Conservation (phyloP, 306 rosid genomes). For the Quercus alba region DNA sequence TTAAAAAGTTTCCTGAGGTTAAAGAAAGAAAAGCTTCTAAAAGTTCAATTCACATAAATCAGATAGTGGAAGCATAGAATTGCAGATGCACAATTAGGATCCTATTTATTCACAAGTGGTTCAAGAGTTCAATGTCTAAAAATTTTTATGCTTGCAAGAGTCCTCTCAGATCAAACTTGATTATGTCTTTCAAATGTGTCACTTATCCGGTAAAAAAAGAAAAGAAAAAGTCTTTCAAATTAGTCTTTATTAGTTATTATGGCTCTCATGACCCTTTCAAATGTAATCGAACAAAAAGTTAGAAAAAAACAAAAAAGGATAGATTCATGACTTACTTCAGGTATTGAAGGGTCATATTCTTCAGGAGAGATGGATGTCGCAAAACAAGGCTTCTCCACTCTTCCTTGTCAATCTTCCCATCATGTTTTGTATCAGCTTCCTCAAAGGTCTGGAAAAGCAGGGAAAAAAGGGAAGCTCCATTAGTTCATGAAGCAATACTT, state of each 20-base stretch:
- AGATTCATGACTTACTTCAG: constrained; percentile 60
- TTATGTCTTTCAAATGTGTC: background rate
- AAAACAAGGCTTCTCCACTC: constrained; percentile 95
- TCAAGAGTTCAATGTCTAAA: background rate
- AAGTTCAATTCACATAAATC: background rate
- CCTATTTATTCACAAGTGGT: background rate
- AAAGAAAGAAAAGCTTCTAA: background rate
- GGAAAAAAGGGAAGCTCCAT: background rate
- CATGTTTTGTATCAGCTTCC: constrained; percentile 98
- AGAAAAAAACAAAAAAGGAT: background rate
- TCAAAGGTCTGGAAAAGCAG: constrained; percentile 71
- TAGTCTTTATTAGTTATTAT: no score
- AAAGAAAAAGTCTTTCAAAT: background rate
- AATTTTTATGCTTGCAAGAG: background rate
- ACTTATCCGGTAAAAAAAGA: no score
- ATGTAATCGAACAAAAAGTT: no score
- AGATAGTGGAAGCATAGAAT: background rate
- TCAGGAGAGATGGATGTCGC: constrained; percentile 93
- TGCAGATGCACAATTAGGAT: background rate
- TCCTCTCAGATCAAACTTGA: background rate
- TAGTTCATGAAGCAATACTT: background rate
- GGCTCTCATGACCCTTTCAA: no score
- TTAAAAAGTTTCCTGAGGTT: background rate
- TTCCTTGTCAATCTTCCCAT: constrained; percentile 96
- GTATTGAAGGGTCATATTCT: constrained; percentile 97